A percentile compares a stretch with the other conserved stretches of the same genome.
Conservation (phyloP, 495 filamentous ascomycete species). For the Lophium mytilinum region DNA sequence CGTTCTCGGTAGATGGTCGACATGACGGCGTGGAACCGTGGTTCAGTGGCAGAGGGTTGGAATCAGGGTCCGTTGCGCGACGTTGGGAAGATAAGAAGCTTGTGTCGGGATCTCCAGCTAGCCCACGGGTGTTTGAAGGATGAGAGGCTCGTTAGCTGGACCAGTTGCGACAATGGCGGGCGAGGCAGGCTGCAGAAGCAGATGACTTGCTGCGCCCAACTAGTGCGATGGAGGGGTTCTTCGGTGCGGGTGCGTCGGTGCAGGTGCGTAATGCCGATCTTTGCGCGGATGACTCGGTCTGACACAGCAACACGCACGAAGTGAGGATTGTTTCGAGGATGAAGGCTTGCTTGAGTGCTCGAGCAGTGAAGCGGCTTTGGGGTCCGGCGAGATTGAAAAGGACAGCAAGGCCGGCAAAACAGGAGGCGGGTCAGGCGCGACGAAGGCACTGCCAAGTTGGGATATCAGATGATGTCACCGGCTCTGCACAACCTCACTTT, state of each 20-base stretch:
- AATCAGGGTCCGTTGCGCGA: not conserved
- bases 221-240: not conserved
- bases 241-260: not conserved
- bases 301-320: not conserved
- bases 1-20: slow-evolving; percentile 22
- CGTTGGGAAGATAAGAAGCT: not conserved
- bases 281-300: not conserved
- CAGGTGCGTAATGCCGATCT: not conserved
- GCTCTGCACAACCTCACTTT: not conserved
- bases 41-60: not conserved
- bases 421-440: slow-evolving; percentile 11
- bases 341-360: too few species aligned
- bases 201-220: not conserved
- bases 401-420: not conserved
- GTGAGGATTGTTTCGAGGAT: not conserved
- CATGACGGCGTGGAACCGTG: slow-evolving; percentile 12
- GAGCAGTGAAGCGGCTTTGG: not conserved
- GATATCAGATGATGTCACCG: slow-evolving; percentile 10
- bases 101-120: not conserved
- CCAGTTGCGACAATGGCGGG: not conserved
- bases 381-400: not conserved
- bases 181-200: not conserved
- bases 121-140: not conserved
- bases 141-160: not conserved
- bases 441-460: slow-evolving; percentile 3